Evolutionary conservation across 2,329 filamentous ascomycete species (phyloP).

Genomic region (Fusarium circinatum): DNA sequence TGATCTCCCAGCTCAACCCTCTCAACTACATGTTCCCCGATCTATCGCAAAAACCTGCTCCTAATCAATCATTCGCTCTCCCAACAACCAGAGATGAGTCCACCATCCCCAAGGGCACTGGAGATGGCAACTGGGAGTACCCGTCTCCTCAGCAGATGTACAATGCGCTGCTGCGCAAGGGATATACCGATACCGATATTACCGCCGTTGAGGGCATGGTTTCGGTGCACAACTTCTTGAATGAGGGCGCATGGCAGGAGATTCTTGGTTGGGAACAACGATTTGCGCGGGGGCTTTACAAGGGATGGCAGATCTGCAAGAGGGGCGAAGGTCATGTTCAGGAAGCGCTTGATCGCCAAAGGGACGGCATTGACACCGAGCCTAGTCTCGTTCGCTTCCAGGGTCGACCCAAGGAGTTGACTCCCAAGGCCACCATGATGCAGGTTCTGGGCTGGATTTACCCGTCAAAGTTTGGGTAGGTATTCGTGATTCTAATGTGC

Average conservation of each 20-base stretch:
- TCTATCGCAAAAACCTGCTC: constrained; percentile 81
- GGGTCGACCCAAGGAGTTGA: constrained; percentile 87
- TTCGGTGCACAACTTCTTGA: constrained; percentile 96
- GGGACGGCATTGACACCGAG: constrained; percentile 63
- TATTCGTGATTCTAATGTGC: constrained; percentile 21
- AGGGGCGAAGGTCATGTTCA: constrained; percentile 74
- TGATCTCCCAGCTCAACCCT: constrained; percentile 68
- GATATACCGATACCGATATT: constrained; percentile 91
- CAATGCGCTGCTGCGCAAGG: constrained; percentile 95
- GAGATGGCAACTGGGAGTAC: constrained; percentile 91
- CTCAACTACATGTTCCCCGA: constrained; percentile 96
- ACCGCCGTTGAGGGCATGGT: constrained; percentile 98
- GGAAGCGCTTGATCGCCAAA: constrained; percentile 59
- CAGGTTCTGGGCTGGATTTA: constrained; percentile 83
- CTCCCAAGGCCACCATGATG: constrained; percentile 88
- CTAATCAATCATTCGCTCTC: constrained; percentile 77
- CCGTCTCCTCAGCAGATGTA: constrained; percentile 99
- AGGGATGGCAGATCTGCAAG: constrained; percentile 78
- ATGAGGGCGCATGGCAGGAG: constrained; percentile 96
- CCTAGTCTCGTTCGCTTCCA: constrained; percentile 88
- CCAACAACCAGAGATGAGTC: constrained; percentile 85
- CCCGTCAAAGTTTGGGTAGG: constrained; percentile 81
- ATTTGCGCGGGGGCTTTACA: constrained; percentile 77
- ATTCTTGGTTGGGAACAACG: constrained; percentile 93
- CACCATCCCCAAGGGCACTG: constrained; percentile 88